phyloP scores from a whole-genome alignment of 176 grass and related monocot species.

The Echinochloa phyllopogon region DNA sequence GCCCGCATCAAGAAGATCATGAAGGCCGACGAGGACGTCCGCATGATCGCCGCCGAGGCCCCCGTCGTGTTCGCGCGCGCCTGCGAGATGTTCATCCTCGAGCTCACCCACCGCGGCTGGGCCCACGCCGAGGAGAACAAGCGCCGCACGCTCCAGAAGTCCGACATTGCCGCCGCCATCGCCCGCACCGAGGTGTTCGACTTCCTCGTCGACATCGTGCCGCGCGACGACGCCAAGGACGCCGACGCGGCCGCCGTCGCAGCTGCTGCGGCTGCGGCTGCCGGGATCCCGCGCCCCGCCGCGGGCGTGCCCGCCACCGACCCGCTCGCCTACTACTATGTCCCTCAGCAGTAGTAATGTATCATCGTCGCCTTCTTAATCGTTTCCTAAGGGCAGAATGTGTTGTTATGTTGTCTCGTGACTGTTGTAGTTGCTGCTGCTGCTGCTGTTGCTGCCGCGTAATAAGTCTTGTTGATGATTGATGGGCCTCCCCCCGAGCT shows the following conservation, averaged over 20 bases:
- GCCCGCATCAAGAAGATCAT: constrained; percentile 98
- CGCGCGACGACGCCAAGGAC: constrained; percentile 81
- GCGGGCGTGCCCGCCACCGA: constrained; percentile 54
- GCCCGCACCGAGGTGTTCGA: constrained; percentile 93
- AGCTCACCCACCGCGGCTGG: constrained; percentile 89
- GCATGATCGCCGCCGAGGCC: constrained; percentile 94
- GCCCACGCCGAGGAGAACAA: constrained; percentile 96
- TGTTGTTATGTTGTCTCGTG: background rate
- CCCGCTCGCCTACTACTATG: constrained; percentile 67
- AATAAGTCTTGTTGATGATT: constrained; percentile 48
- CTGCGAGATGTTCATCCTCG: constrained; percentile 96
- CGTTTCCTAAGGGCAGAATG: background rate
- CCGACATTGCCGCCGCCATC: constrained; percentile 88
- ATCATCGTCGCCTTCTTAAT: constrained; percentile 24
- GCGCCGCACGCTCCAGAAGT: constrained; percentile 89
- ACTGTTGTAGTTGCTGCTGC: constrained; percentile 25
- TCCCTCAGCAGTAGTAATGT: constrained; percentile 69
- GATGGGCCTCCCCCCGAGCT: constrained; percentile 46
- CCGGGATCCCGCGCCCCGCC: constrained; percentile 56
- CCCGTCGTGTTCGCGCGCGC: constrained; percentile 88
- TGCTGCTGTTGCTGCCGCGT: constrained; percentile 20
- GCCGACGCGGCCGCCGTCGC: constrained; percentile 47
- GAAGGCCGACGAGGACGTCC: constrained; percentile 95
- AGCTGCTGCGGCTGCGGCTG: constrained; percentile 36
- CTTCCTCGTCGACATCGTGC: constrained; percentile 89